These are phyloP conservation scores for Kwoniella botswanensis DNA, from an alignment of 768 basidiomycete species.

Conservation along the genomic window DNA sequence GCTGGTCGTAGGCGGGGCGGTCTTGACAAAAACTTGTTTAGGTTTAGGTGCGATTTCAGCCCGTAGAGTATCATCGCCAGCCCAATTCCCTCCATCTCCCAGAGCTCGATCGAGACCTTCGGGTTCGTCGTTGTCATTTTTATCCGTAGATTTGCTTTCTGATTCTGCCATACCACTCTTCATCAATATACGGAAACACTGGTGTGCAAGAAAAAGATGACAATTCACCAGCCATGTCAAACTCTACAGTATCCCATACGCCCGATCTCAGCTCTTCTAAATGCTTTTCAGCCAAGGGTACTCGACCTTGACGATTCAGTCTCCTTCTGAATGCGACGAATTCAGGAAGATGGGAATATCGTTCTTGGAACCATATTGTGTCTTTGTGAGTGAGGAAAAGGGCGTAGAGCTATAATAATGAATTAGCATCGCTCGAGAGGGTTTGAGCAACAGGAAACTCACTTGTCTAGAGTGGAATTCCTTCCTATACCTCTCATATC, in stretches of 20 bases:
- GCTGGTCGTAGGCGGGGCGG: slow-evolving; percentile 90
- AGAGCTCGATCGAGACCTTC: slow-evolving; percentile 45
- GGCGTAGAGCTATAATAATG: slow-evolving; percentile 73
- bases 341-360: slow-evolving; percentile 81
- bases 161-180: slow-evolving; percentile 62
- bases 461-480: slow-evolving; percentile 87
- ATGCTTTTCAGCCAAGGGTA: slow-evolving; percentile 72
- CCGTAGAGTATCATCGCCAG: slow-evolving; percentile 34
- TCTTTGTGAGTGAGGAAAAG: slow-evolving; percentile 95
- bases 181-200: slow-evolving; percentile 12
- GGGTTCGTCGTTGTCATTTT: slow-evolving; percentile 41
- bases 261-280: slow-evolving; percentile 80
- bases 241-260: slow-evolving; percentile 68
- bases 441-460: slow-evolving; percentile 55
- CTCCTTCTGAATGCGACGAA: slow-evolving; percentile 73
- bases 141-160: slow-evolving; percentile 69
- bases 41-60: slow-evolving; percentile 45
- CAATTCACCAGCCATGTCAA: slow-evolving; percentile 34
- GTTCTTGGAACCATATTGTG: slow-evolving; percentile 96
- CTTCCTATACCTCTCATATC: slow-evolving; percentile 94
- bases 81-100: slow-evolving; percentile 31
- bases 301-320: slow-evolving; percentile 84
- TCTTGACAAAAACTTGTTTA: slow-evolving; percentile 83
- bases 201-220: no score
- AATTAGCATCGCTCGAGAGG: no score